Conservation (phyloP, 495 filamentous ascomycete genomes). For the Chaetomium cochliodes region DNA sequence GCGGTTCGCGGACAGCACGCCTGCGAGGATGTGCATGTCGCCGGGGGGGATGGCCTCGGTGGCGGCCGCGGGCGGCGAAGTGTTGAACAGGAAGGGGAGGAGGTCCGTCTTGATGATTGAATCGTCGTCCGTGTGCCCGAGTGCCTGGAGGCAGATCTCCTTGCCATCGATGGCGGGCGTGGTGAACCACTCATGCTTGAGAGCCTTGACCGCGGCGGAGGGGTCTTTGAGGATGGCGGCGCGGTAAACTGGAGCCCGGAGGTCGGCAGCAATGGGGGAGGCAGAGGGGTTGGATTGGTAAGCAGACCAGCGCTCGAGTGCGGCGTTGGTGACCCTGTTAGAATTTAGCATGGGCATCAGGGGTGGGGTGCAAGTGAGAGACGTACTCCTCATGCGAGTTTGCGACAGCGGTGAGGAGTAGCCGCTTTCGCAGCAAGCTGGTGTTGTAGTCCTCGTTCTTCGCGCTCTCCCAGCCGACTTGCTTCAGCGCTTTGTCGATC, state of each 20-base stretch:
- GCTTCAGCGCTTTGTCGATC: constrained; percentile 65
- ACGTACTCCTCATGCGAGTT: constrained; percentile 70
- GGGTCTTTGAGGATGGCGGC: constrained; percentile 70
- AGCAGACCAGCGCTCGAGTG: constrained; percentile 68
- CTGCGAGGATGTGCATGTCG: constrained; percentile 79
- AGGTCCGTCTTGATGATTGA: constrained; percentile 69
- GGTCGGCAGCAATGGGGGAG: constrained; percentile 71
- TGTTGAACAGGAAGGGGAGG: constrained; percentile 76
- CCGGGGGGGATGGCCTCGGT: constrained; percentile 53
- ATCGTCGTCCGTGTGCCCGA: constrained; percentile 70
- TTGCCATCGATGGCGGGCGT: constrained; percentile 86
- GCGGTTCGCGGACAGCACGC: constrained; percentile 68
- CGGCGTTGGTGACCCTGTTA: constrained; percentile 63
- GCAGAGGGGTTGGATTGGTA: constrained; percentile 66
- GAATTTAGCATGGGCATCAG: constrained; percentile 8
- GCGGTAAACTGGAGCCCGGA: constrained; percentile 76
- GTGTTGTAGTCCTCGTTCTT: constrained; percentile 76
- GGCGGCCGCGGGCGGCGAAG: constrained; percentile 55
- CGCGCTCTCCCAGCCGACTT: constrained; percentile 81
- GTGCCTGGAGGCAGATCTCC: constrained; percentile 73
- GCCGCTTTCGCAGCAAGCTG: constrained; percentile 72
- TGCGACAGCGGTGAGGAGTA: constrained; percentile 71
- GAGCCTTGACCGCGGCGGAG: constrained; percentile 60
- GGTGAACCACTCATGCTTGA: constrained; percentile 77
- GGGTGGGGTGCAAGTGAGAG: background rate